Evolutionary conservation across 257 asterid species (phyloP), one percentile per base, ranked within the genome.

Genomic region (Penstemon barbatus): DNA sequence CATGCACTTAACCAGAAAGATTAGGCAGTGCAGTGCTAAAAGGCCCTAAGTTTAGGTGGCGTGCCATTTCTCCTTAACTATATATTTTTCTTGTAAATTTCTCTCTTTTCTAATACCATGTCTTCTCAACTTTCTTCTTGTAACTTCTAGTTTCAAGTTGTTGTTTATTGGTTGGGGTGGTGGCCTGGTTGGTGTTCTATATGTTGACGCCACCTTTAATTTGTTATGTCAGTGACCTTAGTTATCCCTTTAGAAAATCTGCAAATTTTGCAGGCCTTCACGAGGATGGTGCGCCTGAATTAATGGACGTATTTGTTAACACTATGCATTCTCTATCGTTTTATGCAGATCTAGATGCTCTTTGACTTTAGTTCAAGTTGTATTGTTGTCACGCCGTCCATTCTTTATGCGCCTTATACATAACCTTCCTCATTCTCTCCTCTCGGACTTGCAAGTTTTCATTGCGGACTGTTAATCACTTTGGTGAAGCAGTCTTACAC

Each of bases 301-400:
- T 84, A 64, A 91, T 94, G 97, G 98, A 94, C 50, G 99, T 94
- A 18, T 90, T 94, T 72, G 92, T 94, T 73, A 97, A 91, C 78
- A 86, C 97, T 12, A 83, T 94, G 95, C 97, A 91, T 74, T 91
- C 99, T 11, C 72, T 94, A 58, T 25, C 33, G 33, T 25, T 25
- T 25, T 25, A 25, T 25, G 33, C 33, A 25, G 33, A 25, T 25
- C 33, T 25, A 25, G 3, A 25, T 25, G 33, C 33, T 25, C 33
- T 25, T 25, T 54, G 18, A 8, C 8, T 10, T 7, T 46, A n/a
- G 52, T 3, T 46, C 12, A 7, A 6, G 52, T 46, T n/a, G n/a
- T n/a, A 10, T 10, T 7, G 52, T 46, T 46, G 12, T 46, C 8
- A 7, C 12, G 12, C 12, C 3, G 11, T 7, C 52, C 8, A 46